Percentiles rank a stretch among this genome's conserved stretches.
phyloP scores from a whole-genome alignment of 257 asterid species.

The Echium plantagineum region DNA sequence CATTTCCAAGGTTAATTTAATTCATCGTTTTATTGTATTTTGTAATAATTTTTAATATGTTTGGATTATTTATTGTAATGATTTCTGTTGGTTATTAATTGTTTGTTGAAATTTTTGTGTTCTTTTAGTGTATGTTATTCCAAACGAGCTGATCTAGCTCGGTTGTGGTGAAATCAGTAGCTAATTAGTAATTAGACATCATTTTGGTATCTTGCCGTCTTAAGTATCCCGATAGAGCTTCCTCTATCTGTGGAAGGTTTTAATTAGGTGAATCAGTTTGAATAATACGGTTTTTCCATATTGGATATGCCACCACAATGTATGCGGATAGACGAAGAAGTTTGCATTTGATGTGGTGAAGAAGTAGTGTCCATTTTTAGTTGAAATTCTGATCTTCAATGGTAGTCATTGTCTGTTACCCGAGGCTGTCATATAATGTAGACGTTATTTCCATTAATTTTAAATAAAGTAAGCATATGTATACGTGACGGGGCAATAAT shows the following conservation, averaged over 20 bases:
- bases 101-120: no score
- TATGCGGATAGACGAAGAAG: no score
- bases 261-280: background rate
- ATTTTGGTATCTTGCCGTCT: background rate
- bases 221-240: background rate
- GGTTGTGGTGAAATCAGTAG: background rate
- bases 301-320: background rate
- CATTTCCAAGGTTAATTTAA: slow-evolving; percentile 5
- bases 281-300: background rate
- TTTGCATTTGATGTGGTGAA: background rate
- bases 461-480: no score
- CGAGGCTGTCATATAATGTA: background rate
- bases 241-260: background rate
- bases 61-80: no score
- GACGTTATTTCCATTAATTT: background rate
- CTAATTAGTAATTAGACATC: background rate
- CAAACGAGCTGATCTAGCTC: background rate
- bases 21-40: background rate
- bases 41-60: background rate
- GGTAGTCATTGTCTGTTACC: background rate
- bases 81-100: background rate
- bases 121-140: background rate
- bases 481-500: background rate
- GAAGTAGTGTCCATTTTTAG: background rate
- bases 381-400: background rate